Evolutionary conservation across 371 early-diverging fungal species (phyloP).

Genomic region (Actinomucor elegans): DNA sequence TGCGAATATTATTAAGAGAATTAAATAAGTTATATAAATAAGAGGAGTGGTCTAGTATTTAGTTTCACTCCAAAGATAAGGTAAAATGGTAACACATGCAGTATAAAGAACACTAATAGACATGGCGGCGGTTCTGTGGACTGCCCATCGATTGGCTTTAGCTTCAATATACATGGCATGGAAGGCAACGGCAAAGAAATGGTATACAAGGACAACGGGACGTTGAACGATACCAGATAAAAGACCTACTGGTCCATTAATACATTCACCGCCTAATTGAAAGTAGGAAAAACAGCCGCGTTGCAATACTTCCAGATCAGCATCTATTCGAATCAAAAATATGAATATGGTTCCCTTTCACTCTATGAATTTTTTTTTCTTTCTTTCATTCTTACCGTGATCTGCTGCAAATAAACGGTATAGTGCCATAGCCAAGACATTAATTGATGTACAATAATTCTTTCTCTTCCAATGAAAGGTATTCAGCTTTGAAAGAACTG

Average conservation of each 20-base stretch:
- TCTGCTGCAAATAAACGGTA: slow-evolving; percentile 80
- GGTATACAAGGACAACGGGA: slow-evolving; percentile 70
- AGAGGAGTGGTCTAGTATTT: too few species aligned
- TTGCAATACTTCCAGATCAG: slow-evolving; percentile 66
- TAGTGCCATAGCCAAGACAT: slow-evolving; percentile 88
- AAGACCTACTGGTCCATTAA: slow-evolving; percentile 82
- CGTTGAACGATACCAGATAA: slow-evolving; percentile 70
- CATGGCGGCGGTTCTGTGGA: neutral
- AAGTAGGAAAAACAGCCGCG: slow-evolving; percentile 90
- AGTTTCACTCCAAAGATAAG: slow-evolving; percentile 46
- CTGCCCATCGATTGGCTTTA: neutral
- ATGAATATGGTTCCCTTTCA: neutral
- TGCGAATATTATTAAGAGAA: too few species aligned
- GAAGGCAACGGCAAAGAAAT: slow-evolving; percentile 86
- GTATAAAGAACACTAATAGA: neutral
- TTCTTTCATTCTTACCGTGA: neutral
- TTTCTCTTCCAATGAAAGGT: slow-evolving; percentile 82
- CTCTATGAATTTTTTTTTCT: too few species aligned
- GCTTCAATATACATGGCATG: slow-evolving; percentile 53
- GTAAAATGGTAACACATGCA: slow-evolving; percentile 49
- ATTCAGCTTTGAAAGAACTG: slow-evolving; percentile 60
- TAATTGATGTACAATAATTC: slow-evolving; percentile 72
- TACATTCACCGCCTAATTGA: slow-evolving; percentile 76
- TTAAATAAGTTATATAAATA: too few species aligned
- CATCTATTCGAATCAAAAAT: neutral